Evolutionary conservation across 2,329 filamentous ascomycete species (phyloP).

Genomic region (Davidsoniella virescens): DNA sequence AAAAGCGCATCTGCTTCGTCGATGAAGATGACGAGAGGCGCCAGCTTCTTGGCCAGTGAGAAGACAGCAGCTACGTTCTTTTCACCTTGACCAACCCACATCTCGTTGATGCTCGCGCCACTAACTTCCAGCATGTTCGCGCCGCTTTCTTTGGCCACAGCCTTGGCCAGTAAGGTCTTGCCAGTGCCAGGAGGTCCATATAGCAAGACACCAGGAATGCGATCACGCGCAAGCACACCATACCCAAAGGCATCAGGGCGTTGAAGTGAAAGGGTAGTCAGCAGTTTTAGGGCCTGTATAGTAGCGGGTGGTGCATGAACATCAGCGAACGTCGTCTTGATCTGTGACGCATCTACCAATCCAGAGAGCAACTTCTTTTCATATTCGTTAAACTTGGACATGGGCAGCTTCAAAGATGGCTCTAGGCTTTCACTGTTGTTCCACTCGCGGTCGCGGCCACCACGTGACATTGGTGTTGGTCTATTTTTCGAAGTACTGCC

Average conservation of each 20-base stretch:
- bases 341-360: constrained; percentile 64
- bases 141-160: constrained; percentile 50
- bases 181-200: constrained; percentile 78
- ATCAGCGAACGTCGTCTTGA: constrained; percentile 74
- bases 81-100: constrained; percentile 90
- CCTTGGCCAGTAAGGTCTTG: constrained; percentile 54
- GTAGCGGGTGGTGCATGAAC: constrained; percentile 72
- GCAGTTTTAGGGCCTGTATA: constrained; percentile 70
- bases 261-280: constrained; percentile 74
- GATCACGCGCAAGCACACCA: constrained; percentile 78
- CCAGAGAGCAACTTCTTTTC: constrained; percentile 72
- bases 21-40: constrained; percentile 87
- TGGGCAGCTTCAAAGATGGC: background rate
- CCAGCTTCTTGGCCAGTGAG: constrained; percentile 74
- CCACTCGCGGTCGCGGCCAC: constrained; percentile 2
- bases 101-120: constrained; percentile 84
- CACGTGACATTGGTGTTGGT: constrained; percentile 5
- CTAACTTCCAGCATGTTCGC: constrained; percentile 72
- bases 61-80: constrained; percentile 93
- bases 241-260: constrained; percentile 93
- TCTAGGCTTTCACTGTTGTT: background rate
- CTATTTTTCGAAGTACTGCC: background rate
- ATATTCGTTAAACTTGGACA: constrained; percentile 46
- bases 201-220: constrained; percentile 74
- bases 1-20: constrained; percentile 93